Evolutionary conservation across 208 protist genomes (phyloP).

Genomic region (Leishmania gerbilli): DNA sequence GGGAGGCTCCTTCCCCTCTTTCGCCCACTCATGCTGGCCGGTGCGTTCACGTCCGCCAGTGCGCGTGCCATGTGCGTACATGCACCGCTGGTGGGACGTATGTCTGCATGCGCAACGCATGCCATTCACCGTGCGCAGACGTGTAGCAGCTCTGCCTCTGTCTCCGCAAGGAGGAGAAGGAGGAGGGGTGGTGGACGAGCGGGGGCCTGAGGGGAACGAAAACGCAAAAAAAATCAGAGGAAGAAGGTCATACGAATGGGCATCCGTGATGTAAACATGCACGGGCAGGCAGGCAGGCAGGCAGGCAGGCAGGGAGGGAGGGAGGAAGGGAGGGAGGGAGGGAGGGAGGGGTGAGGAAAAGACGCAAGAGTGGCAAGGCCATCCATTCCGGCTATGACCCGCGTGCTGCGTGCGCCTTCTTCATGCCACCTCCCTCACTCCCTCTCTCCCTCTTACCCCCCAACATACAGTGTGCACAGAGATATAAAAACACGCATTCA

Average conservation of each 20-base stretch:
- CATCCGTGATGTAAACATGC: neutral
- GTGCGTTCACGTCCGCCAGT: no score
- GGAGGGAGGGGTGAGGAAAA: neutral
- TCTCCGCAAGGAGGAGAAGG: no score
- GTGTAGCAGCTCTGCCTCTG: no score
- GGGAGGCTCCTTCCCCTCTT: no score
- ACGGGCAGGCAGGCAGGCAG: neutral
- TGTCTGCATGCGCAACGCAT: no score
- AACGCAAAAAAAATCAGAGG: neutral
- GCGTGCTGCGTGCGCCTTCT: neutral
- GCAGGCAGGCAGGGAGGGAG: neutral
- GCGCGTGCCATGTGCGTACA: no score
- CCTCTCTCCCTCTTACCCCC: no score
- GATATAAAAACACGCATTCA: neutral
- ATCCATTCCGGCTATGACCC: neutral
- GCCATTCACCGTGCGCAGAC: no score
- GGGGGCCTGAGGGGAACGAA: neutral
- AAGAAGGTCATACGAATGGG: neutral
- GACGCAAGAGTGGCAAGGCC: neutral
- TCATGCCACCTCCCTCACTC: no score
- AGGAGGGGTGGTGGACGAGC: neutral
- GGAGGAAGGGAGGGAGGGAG: neutral
- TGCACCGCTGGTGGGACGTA: no score
- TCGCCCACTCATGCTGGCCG: no score
- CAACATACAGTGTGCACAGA: neutral